These are phyloP conservation scores for Zizania palustris DNA, from an alignment of 202 grass and related monocot genomes.

Conservation along the genomic window DNA sequence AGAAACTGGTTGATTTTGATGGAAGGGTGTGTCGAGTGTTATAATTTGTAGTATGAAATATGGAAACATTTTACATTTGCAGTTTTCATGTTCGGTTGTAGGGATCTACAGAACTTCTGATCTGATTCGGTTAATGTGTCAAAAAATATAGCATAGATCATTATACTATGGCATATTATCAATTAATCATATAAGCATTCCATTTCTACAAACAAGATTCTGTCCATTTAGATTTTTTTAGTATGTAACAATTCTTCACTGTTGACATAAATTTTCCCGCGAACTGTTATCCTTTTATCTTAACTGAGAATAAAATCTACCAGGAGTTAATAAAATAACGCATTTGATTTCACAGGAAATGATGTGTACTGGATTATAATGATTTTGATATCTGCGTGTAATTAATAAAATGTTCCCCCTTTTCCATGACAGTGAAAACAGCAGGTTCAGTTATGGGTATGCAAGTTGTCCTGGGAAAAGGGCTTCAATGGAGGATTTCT, in stretches of 20 bases:
- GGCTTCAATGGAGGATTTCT: constrained; percentile 95
- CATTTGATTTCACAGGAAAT: background rate
- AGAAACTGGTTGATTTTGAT: background rate
- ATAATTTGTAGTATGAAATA: background rate
- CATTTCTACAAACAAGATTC: background rate
- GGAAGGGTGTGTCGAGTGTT: background rate
- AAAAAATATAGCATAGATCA: background rate
- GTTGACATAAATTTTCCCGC: background rate
- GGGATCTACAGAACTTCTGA: constrained; percentile 6
- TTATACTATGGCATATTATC: background rate
- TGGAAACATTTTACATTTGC: background rate
- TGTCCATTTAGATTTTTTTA: background rate
- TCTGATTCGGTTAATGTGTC: background rate
- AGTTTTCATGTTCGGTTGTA: background rate
- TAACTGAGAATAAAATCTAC: background rate
- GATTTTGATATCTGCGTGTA: constrained; percentile 20
- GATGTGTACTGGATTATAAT: background rate
- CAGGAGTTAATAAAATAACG: background rate
- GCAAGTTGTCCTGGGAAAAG: constrained; percentile 84
- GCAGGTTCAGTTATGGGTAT: constrained; percentile 73
- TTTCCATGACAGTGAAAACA: constrained; percentile 60
- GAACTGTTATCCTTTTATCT: background rate
- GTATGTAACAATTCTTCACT: too few species aligned
- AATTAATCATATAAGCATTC: background rate
- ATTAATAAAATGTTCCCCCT: constrained; percentile 12